phyloP scores from a whole-genome alignment of 2,329 filamentous ascomycete genomes.

The Colletotrichum sp. region DNA sequence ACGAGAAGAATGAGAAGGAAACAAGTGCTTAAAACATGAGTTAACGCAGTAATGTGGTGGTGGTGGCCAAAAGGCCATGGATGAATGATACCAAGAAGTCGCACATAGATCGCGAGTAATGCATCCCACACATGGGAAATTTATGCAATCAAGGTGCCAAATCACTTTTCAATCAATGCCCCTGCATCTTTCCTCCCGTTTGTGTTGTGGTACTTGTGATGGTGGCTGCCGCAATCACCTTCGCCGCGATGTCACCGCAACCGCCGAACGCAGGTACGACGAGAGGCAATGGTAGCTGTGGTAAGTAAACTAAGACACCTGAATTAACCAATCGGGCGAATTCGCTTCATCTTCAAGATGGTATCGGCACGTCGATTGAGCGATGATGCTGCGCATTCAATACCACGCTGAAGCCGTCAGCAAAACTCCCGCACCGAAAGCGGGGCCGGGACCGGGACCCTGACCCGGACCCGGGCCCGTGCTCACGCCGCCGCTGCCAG shows the following conservation, averaged over 20 bases:
- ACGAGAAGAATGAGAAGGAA: background rate
- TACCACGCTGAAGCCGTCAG: no score
- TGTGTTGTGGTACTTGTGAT: background rate
- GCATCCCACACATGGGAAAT: fast-evolving
- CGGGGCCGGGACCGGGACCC: no score
- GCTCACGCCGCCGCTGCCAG: no score
- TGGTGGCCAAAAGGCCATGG: background rate
- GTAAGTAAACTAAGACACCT: no score
- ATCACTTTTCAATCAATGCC: fast-evolving
- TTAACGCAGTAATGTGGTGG: background rate
- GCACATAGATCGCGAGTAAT: background rate
- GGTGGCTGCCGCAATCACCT: background rate
- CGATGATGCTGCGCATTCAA: background rate
- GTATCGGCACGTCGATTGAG: no score
- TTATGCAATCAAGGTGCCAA: background rate
- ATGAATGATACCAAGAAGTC: background rate
- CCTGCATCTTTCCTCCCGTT: fast-evolving
- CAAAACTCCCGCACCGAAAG: no score
- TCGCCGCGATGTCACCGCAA: background rate
- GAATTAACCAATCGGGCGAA: no score
- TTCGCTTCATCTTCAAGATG: fast-evolving
- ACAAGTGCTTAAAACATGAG: background rate
- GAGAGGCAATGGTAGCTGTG: no score
- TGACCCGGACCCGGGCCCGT: no score
- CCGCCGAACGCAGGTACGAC: fast-evolving